These are phyloP conservation scores for Sphenostylis stenocarpa DNA, from an alignment of 306 rosid species.

Conservation along the genomic window DNA sequence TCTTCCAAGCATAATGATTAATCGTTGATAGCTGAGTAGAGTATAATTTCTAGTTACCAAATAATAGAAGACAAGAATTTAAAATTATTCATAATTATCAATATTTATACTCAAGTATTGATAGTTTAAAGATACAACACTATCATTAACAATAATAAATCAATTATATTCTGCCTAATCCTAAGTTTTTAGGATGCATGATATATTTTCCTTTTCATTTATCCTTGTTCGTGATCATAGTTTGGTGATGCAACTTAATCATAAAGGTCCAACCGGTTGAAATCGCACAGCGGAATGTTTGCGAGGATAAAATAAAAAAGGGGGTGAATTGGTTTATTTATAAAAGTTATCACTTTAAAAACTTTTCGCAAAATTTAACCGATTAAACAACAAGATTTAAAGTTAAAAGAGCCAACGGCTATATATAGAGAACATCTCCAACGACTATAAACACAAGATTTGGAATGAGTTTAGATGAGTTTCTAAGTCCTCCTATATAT, in stretches of 20 bases:
- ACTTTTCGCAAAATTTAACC: no score
- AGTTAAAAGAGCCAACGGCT: no score
- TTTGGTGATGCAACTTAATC: constrained; percentile 24
- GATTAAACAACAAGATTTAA: no score
- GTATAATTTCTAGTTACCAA: background rate
- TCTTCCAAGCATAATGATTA: background rate
- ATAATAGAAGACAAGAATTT: background rate
- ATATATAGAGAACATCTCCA: no score
- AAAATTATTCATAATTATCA: background rate
- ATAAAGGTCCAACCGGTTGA: no score
- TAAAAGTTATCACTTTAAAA: no score
- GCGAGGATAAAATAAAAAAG: no score
- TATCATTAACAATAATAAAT: background rate
- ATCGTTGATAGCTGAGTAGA: background rate
- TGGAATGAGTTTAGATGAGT: no score
- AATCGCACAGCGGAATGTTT: no score
- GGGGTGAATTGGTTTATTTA: no score
- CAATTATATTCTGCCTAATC: background rate
- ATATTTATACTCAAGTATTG: background rate
- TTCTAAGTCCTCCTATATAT: no score
- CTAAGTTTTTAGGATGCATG: background rate
- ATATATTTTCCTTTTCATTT: background rate
- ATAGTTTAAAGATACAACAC: background rate
- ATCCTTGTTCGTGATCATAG: constrained; percentile 1
- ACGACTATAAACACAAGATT: no score